Evolutionary conservation across 768 basidiomycete genomes (phyloP).

Genomic region (Leccinum disarticulatum): DNA sequence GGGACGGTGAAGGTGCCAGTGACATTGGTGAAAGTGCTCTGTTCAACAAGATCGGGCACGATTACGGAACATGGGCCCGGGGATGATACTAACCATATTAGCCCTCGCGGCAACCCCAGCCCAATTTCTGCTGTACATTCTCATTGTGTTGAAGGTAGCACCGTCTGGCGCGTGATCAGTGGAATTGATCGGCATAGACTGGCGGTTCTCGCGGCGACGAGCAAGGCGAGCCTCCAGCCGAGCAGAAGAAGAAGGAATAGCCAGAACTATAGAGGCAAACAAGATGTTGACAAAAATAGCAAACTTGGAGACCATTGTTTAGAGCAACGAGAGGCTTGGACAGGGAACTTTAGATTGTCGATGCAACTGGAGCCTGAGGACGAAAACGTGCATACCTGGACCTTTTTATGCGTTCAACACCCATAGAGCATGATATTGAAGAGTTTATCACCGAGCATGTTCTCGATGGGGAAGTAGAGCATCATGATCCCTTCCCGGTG

Average conservation of each 20-base stretch:
- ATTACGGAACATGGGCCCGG: neutral
- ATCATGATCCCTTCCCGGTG: no score
- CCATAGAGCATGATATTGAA: neutral
- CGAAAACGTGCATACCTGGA: neutral
- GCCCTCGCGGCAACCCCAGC: neutral
- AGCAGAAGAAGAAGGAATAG: constrained; percentile 1
- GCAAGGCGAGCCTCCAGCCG: constrained; percentile 14
- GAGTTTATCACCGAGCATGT: neutral
- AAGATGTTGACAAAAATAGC: constrained; percentile 17
- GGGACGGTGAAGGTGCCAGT: neutral
- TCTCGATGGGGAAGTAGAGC: neutral
- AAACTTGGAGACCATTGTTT: constrained; percentile 20
- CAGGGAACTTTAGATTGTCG: neutral
- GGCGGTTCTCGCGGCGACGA: constrained; percentile 16
- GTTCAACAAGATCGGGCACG: neutral
- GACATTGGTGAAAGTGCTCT: neutral
- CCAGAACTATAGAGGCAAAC: constrained; percentile 19
- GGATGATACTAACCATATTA: neutral
- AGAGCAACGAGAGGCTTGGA: neutral
- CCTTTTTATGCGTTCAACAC: neutral
- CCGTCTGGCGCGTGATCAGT: neutral
- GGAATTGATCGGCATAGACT: constrained; percentile 8
- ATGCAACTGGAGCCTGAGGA: neutral
- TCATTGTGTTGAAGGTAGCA: neutral
- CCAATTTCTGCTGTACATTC: constrained; percentile 20